A percentile compares a stretch with the other conserved stretches of the same genome.
Evolutionary conservation across 768 basidiomycete genomes (phyloP).

Genomic region (Pisolithus tinctorius): DNA sequence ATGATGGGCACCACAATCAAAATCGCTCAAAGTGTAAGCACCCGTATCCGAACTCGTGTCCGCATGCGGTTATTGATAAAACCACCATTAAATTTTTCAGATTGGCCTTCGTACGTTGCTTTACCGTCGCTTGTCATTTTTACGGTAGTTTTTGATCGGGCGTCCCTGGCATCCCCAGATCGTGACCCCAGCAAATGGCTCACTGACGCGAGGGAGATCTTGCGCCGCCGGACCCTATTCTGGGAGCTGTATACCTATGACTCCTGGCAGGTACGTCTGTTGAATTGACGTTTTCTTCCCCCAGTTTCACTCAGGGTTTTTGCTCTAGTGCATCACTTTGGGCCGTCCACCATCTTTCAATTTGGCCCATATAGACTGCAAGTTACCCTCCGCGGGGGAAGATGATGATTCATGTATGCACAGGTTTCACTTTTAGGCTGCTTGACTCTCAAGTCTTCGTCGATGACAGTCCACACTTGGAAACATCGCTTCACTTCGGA

Average conservation of each 20-base stretch:
- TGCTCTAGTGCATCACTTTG: conserved; percentile 55
- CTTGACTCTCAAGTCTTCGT: conserved; percentile 1
- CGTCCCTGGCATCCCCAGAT: conserved; percentile 32
- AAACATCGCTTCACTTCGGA: conserved; percentile 64
- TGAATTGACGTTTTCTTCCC: not conserved
- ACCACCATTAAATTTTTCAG: conserved; percentile 27
- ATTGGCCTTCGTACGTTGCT: conserved; percentile 59
- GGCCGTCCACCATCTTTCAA: conserved; percentile 65
- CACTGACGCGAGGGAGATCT: conserved; percentile 47
- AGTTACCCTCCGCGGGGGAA: conserved; percentile 48
- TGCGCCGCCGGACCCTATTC: conserved; percentile 58
- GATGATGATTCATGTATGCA: conserved; percentile 50
- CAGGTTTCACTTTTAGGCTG: not conserved
- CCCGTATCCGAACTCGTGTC: not conserved
- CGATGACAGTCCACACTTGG: conserved; percentile 52
- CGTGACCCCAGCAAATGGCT: conserved; percentile 68
- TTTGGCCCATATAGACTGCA: conserved; percentile 61
- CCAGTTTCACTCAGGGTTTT: conserved; percentile 26
- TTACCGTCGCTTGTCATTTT: not conserved
- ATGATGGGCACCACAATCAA: conserved; percentile 67
- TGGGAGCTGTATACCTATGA: conserved; percentile 49
- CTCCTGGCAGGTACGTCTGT: conserved; percentile 24
- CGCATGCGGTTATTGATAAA: not conserved
- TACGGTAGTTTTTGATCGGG: conserved; percentile 2
- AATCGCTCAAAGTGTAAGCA: conserved; percentile 61